Conservation (phyloP, 257 asterid species). For the Scutellaria galericulata region DNA sequence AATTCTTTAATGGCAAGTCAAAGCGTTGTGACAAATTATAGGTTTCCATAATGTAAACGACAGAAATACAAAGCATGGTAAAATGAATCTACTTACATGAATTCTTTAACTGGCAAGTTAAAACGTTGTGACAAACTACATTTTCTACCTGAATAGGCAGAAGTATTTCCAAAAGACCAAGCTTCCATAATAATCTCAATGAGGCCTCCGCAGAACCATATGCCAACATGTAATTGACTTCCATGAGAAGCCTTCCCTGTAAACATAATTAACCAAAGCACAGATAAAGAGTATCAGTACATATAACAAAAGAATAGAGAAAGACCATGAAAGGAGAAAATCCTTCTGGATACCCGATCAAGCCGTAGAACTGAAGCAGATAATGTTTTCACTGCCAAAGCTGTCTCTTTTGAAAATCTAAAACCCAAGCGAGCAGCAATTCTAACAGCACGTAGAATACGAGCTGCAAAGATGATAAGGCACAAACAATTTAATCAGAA, state of each 20-base stretch:
- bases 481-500: constrained; percentile 13
- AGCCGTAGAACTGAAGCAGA: constrained; percentile 67
- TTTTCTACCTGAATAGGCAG: constrained; percentile 74
- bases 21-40: not conserved
- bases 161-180: constrained; percentile 77
- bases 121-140: not conserved
- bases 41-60: too few species aligned
- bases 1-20: constrained; percentile 5
- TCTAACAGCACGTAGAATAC: constrained; percentile 87
- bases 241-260: constrained; percentile 92
- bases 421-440: constrained; percentile 80
- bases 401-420: constrained; percentile 68
- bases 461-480: constrained; percentile 52
- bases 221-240: constrained; percentile 91
- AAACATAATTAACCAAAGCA: constrained; percentile 21
- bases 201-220: constrained; percentile 93
- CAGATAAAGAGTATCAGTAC: not conserved
- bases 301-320: constrained; percentile 12
- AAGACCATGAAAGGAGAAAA: constrained; percentile 24
- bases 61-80: too few species aligned
- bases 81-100: constrained; percentile 15
- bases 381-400: constrained; percentile 59
- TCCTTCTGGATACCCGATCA: constrained; percentile 60
- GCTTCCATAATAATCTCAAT: constrained; percentile 77
- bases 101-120: constrained; percentile 3